Conservation (phyloP, 371 early-diverging fungal species). For the Conidiobolus incongruus region DNA sequence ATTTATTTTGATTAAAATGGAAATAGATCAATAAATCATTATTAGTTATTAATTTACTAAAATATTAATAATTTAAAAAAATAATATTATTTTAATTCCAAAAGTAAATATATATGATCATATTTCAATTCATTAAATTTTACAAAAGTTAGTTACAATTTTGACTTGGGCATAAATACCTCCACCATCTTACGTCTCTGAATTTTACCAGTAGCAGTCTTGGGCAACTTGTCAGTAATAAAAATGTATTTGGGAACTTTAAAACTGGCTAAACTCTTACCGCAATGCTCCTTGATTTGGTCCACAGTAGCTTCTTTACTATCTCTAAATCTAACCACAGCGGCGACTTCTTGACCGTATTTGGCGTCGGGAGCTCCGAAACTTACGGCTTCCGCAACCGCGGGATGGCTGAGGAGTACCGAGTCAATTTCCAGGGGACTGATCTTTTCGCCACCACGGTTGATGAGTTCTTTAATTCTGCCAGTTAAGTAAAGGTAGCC, state of each 20-base stretch:
- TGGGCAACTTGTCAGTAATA: constrained; percentile 40
- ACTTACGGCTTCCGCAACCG: constrained; percentile 50
- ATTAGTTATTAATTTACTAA: no score
- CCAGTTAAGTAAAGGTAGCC: constrained; percentile 54
- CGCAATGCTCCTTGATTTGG: constrained; percentile 21
- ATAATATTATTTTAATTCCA: no score
- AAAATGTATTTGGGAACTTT: constrained; percentile 56
- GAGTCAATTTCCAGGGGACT: constrained; percentile 62
- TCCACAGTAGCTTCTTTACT: constrained; percentile 16
- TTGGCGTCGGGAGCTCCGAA: constrained; percentile 52
- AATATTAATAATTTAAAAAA: no score
- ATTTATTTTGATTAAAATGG: no score
- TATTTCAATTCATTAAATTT: not conserved
- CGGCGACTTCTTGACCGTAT: constrained; percentile 65
- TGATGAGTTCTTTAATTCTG: constrained; percentile 58
- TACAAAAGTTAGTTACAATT: constrained; percentile 10
- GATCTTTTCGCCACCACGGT: constrained; percentile 64
- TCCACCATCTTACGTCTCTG: constrained; percentile 27
- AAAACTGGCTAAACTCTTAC: constrained; percentile 37
- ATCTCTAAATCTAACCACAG: constrained; percentile 24
- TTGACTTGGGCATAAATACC: constrained; percentile 19
- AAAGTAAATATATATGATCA: not conserved
- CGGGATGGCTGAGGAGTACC: constrained; percentile 40
- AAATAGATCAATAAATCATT: no score
- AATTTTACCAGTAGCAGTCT: constrained; percentile 55